Base-by-base conservation (phyloP, 139 green algal genomes). In the Nannochloris sp. region DNA sequence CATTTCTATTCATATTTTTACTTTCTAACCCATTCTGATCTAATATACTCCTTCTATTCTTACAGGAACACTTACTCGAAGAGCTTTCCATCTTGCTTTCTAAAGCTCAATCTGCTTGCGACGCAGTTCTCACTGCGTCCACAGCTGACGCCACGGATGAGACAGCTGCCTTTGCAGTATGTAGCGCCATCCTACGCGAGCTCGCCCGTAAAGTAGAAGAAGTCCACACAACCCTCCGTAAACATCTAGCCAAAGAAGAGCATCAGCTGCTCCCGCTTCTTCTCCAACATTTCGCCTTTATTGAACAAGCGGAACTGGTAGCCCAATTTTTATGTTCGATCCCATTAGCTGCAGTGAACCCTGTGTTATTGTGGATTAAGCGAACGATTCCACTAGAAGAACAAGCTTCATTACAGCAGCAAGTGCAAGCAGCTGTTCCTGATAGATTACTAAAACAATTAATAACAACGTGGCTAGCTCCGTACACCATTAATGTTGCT, bases 251-350 rank as follows among this genome's bases (percentile, higher is more conserved):
- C 25, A 98, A 98, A 67, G 92, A 98, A 72, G 92, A 98, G 72
- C 82, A 95, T 58, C 91, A 98, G 84, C 84, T 98, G 39, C 85
- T 97, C 58, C 92, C 92, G 5, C 84, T 98, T 34, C 79, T 98
- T 32, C 62, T 95, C 63, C 32, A 85, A 53, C 81, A 97, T 71
- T 98, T 98, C 67, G 75, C 54, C 4, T 65, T 58, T 15, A 68
- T 77, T 1, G 90, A 96, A 66, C 90, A 96, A 72, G 86, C 89
- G 7, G 81, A 86, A 60, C 73, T 96, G 30, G 87, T 96, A 9
- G 90, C 86, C 1, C 86, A 97, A 75, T 97, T 97, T 69, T 76
- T 98, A 19, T 97, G 90, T 82, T 90, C 84, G 80, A 98, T 98
- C 51, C 92, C 92, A 5, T 71, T 97, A 3, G 80, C 82, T 7